A percentile compares a stretch with the other conserved stretches of the same genome.
phyloP scores from a whole-genome alignment of 768 basidiomycete species.

The Cystofilobasidium bisporidii region DNA sequence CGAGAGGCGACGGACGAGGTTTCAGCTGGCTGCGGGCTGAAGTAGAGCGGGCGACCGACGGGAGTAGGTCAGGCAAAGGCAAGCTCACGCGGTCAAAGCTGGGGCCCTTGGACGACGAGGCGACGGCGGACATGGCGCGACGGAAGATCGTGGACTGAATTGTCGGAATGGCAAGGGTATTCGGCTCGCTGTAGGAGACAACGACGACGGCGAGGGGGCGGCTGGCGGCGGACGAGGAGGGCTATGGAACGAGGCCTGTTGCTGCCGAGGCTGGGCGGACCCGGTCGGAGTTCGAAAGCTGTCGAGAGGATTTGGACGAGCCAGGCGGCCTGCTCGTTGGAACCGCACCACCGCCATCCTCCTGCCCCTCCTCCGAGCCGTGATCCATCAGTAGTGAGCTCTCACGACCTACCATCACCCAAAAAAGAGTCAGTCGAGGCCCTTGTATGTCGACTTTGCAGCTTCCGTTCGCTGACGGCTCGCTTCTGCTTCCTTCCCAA shows the following conservation, averaged over 20 bases:
- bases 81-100: background rate
- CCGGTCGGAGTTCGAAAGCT: too few relatives aligned
- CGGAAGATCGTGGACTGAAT: background rate
- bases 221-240: too few relatives aligned
- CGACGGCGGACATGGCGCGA: conserved; percentile 4
- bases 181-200: background rate
- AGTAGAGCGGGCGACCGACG: too few relatives aligned
- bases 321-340: background rate
- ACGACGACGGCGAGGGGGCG: background rate
- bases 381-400: conserved; percentile 4
- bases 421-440: background rate
- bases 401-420: background rate
- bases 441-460: too few relatives aligned
- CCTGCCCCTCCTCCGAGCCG: background rate
- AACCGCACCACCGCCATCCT: background rate
- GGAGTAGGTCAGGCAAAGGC: background rate
- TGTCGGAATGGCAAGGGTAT: background rate
- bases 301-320: too few relatives aligned
- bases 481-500: background rate
- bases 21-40: too few relatives aligned
- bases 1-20: background rate
- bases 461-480: too few relatives aligned
- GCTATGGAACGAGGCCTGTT: too few relatives aligned
- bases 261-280: background rate
- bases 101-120: background rate